Base-by-base conservation (phyloP, 352 stramenopile species). In the Pythium biforme region DNA sequence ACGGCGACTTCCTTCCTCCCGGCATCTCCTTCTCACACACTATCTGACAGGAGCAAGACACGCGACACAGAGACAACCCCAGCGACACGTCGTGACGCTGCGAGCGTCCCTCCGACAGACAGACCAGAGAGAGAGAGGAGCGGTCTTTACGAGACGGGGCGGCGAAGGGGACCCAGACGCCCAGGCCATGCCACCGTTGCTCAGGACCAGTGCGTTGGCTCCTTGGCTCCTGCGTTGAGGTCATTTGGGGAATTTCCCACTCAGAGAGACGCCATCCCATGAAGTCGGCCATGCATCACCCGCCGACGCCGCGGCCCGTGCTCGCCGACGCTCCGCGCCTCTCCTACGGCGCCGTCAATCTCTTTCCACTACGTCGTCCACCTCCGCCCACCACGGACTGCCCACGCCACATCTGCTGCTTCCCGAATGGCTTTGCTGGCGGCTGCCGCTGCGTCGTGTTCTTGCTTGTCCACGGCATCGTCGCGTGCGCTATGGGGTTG, bases 301-400 rank as follows among this genome's bases (percentile, higher is more conserved):
- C 52, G 10, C 52, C 33, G 11, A 34, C 34, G 37, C 52, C 17
- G 5, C n/a, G 9, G 7, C 25, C 52, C 23, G 33, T 33, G 14
- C 20, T 19, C 0, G 12, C 46, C 40, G 52, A 59, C 41, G 19
- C 14, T 22, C 48, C 34, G 23, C 64, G 48, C 17, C 31, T 68
- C 27, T 68, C 65, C 15, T 72, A 72, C 45, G 65, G 65, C 41
- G 20, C 65, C 4, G 34, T 62, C 15, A 29, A 54, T 17, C 29
- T 58, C 31, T 33, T 59, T 11, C 63, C 58, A 12, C 9, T 39
- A 19, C 34, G 43, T 31, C 20, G n/a, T 39, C 34, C 22, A 11
- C 20, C 34, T 12, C 29, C 23, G 6, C 17, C 20, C 27, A 1
- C 31, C 25, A 17, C 5, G 6, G 17, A 26, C 40, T 47, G 19